Percentiles rank a stretch among this genome's conserved stretches.
Conservation (phyloP, 1,139 yeast genomes). For the Neolecta irregularis region DNA sequence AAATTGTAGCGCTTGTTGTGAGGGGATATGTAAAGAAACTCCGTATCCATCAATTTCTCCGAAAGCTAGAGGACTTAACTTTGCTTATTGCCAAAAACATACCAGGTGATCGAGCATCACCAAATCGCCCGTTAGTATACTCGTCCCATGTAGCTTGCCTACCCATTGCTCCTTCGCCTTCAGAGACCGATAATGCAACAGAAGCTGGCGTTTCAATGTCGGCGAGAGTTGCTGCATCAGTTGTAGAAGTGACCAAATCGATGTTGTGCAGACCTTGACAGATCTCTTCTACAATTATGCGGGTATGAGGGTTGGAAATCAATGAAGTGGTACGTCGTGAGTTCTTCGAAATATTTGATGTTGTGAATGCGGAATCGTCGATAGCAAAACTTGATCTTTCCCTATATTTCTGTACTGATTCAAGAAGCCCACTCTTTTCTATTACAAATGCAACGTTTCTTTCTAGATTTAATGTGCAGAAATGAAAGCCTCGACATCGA, state of each 20-base stretch:
- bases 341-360: too few relatives aligned
- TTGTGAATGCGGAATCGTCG: too few relatives aligned
- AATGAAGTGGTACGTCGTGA: slow-evolving; percentile 20
- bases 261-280: slow-evolving; percentile 2
- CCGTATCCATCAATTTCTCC: slow-evolving; percentile 98
- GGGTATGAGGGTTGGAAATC: slow-evolving; percentile 3
- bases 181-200: slow-evolving; percentile 9
- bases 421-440: slow-evolving; percentile 32
- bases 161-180: slow-evolving; percentile 35
- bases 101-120: slow-evolving; percentile 87
- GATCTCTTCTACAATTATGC: slow-evolving; percentile 5
- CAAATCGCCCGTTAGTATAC: slow-evolving; percentile 93
- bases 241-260: too few relatives aligned
- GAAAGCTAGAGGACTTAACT: slow-evolving; percentile 39
- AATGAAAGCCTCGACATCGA: slow-evolving; percentile 62
- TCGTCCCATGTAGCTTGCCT: slow-evolving; percentile 98
- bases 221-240: slow-evolving; percentile 6
- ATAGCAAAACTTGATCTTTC: slow-evolving; percentile 30
- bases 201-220: slow-evolving; percentile 2
- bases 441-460: slow-evolving; percentile 79
- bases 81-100: background rate
- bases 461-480: slow-evolving; percentile 78
- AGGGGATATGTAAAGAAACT: slow-evolving; percentile 63
- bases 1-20: slow-evolving; percentile 48
- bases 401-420: slow-evolving; percentile 20